Conservation (phyloP, 495 filamentous ascomycete species). For the Tuber aestivum region DNA sequence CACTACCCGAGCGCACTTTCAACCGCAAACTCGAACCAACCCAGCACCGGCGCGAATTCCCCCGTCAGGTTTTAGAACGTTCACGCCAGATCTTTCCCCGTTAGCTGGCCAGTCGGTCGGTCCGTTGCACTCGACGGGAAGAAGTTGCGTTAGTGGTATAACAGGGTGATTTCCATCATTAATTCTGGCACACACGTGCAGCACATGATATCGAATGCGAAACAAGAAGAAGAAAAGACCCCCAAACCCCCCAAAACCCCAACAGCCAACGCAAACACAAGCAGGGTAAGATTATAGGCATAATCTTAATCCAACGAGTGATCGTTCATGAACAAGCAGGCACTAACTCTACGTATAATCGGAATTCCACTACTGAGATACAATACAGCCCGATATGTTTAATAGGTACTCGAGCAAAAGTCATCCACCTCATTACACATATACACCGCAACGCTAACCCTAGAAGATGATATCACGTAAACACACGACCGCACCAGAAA, state of each 20-base stretch:
- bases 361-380: background rate
- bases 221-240: background rate
- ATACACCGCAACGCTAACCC: background rate
- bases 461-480: background rate
- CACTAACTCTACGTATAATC: background rate
- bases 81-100: no score
- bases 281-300: no score
- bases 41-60: no score
- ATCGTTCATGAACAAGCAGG: background rate
- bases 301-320: background rate
- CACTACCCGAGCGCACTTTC: no score
- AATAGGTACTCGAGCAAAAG: background rate
- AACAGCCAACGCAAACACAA: background rate
- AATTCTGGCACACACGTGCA: background rate
- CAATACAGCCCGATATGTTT: background rate
- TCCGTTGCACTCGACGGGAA: no score
- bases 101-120: no score
- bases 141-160: no score
- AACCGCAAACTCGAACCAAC: no score
- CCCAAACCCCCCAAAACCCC: background rate
- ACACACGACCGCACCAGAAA: slow-evolving; percentile 1
- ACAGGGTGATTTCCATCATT: no score
- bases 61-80: no score
- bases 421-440: background rate
- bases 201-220: background rate